Evolutionary conservation across 768 basidiomycete species (phyloP).

Genomic region (Kwoniella dendrophila): DNA sequence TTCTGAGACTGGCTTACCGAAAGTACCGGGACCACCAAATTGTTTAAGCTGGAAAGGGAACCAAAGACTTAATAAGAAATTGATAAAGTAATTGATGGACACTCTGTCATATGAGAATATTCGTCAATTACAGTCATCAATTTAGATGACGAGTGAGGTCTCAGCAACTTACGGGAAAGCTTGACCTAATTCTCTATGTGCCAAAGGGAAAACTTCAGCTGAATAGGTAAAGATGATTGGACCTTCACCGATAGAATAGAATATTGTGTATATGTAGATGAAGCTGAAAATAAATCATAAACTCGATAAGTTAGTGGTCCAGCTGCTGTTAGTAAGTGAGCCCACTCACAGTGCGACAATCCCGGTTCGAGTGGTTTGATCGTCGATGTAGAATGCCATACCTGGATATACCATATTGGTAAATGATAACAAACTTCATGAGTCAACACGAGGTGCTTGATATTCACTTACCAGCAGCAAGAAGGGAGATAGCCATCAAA

Average conservation of each 20-base stretch:
- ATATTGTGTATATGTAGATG: constrained; percentile 51
- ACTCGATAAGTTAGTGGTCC: background rate
- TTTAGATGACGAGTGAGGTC: constrained; percentile 37
- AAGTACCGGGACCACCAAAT: constrained; percentile 71
- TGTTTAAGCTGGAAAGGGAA: constrained; percentile 64
- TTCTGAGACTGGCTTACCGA: constrained; percentile 61
- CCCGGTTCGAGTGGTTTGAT: constrained; percentile 57
- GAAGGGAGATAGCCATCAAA: constrained; percentile 73
- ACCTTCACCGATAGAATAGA: constrained; percentile 63
- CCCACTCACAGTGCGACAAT: constrained; percentile 49
- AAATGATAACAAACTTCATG: no score
- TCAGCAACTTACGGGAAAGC: constrained; percentile 47
- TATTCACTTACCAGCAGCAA: constrained; percentile 71
- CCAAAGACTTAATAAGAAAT: constrained; percentile 45
- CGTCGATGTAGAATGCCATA: constrained; percentile 64
- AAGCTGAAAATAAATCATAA: constrained; percentile 9
- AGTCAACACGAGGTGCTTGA: no score
- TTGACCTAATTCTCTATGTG: constrained; percentile 79
- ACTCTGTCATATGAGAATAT: constrained; percentile 5
- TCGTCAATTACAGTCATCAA: constrained; percentile 43
- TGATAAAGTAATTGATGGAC: constrained; percentile 36
- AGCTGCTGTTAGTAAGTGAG: background rate
- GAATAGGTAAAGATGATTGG: constrained; percentile 83
- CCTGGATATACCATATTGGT: no score
- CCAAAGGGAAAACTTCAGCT: constrained; percentile 87